These are phyloP conservation scores for Tuber magnatum DNA, from an alignment of 495 filamentous ascomycete species.

Conservation along the genomic window DNA sequence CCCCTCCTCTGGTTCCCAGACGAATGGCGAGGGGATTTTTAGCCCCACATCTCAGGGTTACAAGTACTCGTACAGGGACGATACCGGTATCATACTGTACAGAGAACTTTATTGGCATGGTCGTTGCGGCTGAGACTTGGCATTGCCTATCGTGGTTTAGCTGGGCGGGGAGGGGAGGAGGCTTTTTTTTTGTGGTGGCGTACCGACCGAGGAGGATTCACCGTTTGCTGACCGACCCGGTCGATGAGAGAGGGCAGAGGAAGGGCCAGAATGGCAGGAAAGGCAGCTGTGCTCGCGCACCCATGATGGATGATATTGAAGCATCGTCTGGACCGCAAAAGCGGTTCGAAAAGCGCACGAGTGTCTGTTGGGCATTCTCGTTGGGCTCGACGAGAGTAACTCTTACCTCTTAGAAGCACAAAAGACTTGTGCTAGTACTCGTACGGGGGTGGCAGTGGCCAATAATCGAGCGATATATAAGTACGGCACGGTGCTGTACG, in stretches of 20 bases:
- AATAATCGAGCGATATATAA: neutral
- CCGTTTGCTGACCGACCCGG: neutral
- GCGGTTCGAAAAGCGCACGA: neutral
- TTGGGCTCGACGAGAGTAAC: neutral
- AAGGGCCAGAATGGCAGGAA: neutral
- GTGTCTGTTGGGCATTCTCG: neutral
- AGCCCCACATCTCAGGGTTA: neutral
- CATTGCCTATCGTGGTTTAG: neutral
- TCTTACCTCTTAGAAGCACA: too few species aligned
- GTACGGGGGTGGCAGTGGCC: neutral
- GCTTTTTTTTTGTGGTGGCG: neutral
- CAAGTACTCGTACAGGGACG: too few species aligned
- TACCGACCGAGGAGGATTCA: neutral
- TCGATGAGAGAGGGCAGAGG: neutral
- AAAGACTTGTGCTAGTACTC: too few species aligned
- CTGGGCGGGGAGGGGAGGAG: neutral
- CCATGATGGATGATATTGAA: neutral
- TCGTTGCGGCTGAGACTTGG: neutral
- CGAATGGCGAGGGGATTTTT: neutral
- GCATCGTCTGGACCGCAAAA: too few species aligned
- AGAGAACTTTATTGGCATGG: neutral
- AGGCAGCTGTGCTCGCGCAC: neutral
- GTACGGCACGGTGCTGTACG: too few species aligned
- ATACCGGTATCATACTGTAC: too few species aligned
- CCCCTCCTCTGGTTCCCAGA: neutral